Evolutionary conservation across 371 early-diverging fungal species (phyloP), one percentile per base, ranked within the genome.

Genomic region (Mortierella sp.): DNA sequence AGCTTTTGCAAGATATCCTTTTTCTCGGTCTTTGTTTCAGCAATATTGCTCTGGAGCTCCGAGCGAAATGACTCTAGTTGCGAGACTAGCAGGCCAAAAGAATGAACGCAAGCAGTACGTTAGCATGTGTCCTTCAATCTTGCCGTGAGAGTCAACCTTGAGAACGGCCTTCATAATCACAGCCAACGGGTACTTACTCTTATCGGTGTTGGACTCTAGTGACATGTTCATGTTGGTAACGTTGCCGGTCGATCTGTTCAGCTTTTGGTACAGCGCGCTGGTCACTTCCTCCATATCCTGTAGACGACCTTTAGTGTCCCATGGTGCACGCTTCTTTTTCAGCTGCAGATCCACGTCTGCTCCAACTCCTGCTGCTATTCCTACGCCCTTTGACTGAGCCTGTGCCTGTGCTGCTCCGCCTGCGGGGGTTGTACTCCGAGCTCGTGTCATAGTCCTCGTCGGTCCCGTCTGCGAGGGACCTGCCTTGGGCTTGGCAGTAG

Each of bases 261-360:
- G 74, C 55, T 79, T 66, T 7, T 72, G 41, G 45, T 77, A 73
- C 40, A 87, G 64, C 19, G 77, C 29, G n/a, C 61, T 52, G 39
- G 74, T 73, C 16, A 74, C 48, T 34, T 89, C 85, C 70, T 91
- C 90, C 86, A 90, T 78, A 70, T 90, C 91, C 68, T 88, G 81
- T 10, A 91, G 74, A 13, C 89, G 86, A 13, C 91, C 90, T 85
- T 91, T 90, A n/a, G 87, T 84, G 73, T 92, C 92, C 88, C 89
- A 90, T 9, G 86, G 86, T 7, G 90, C 79, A 24, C 90, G 71
- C 75, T 89, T 90, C 76, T 88, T 90, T 50, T 79, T 87, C 14
- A 68, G 74, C 8, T 61, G 70, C 6, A 70, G 26, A 22, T 63
- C 43, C 2, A 61, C 9, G 11, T 29, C 58, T 22, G 10, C 26